Conservation (phyloP, 2,329 filamentous ascomycete genomes). For the Aspergillus hiratsukae region DNA sequence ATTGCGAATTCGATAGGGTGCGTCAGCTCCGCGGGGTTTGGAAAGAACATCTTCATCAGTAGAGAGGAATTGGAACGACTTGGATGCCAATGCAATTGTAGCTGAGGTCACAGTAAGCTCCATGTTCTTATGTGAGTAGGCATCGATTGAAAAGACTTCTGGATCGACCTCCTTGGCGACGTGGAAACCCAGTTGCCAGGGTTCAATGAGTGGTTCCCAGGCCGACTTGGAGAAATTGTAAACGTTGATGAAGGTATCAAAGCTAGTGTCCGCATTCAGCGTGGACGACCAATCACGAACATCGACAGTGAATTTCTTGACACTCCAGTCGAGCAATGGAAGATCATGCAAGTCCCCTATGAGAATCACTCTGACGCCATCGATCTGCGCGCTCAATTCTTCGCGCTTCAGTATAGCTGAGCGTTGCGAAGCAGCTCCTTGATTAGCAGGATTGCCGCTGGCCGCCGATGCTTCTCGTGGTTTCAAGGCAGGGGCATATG, state of each 20-base stretch:
- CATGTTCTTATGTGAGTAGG: slow-evolving; percentile 83
- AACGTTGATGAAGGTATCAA: slow-evolving; percentile 92
- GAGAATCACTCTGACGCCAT: slow-evolving; percentile 84
- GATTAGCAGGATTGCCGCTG: slow-evolving; percentile 32
- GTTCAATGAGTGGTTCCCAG: slow-evolving; percentile 94
- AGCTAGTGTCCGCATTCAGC: slow-evolving; percentile 79
- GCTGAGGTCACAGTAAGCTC: slow-evolving; percentile 91
- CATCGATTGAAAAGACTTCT: slow-evolving; percentile 73
- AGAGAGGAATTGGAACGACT: slow-evolving; percentile 85
- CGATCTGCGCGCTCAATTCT: slow-evolving; percentile 77
- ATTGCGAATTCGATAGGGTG: slow-evolving; percentile 89
- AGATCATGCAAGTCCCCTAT: slow-evolving; percentile 96
- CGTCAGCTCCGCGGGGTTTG: slow-evolving; percentile 85
- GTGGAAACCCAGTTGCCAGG: slow-evolving; percentile 91
- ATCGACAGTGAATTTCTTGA: slow-evolving; percentile 81
- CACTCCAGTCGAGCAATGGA: slow-evolving; percentile 86
- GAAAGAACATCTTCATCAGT: slow-evolving; percentile 87
- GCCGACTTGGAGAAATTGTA: slow-evolving; percentile 99
- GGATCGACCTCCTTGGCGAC: slow-evolving; percentile 72
- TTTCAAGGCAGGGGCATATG: slow-evolving; percentile 42
- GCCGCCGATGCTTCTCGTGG: slow-evolving; percentile 44
- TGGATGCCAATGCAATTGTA: slow-evolving; percentile 86
- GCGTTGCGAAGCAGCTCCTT: slow-evolving; percentile 35
- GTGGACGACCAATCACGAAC: slow-evolving; percentile 88
- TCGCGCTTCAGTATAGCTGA: slow-evolving; percentile 63